A percentile compares a stretch with the other conserved stretches of the same genome.
phyloP scores from a whole-genome alignment of 306 rosid species.

The Ziziphus jujuba region DNA sequence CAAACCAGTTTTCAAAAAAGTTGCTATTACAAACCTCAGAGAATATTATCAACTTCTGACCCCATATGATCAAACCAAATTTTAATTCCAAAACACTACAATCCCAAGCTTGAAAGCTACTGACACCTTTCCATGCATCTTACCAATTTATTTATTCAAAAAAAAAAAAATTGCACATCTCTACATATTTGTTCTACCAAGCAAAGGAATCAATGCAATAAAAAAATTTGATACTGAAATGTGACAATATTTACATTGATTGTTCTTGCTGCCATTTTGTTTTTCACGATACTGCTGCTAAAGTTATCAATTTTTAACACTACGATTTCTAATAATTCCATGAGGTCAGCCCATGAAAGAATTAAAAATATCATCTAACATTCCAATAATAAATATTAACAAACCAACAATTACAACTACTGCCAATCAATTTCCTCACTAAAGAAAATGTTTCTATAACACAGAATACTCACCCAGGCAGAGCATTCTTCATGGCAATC shows the following conservation, averaged over 20 bases:
- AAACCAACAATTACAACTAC: background rate
- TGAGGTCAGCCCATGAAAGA: too few species aligned
- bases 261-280: too few species aligned
- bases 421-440: background rate
- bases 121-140: background rate
- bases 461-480: slow-evolving; percentile 54
- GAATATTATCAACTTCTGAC: background rate
- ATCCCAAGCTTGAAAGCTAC: background rate
- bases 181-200: background rate
- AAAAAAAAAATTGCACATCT: background rate
- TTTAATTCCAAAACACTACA: background rate
- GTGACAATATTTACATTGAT: too few species aligned
- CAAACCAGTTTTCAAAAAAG: too few species aligned
- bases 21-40: background rate
- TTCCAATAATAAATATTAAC: background rate
- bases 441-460: background rate
- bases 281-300: too few species aligned
- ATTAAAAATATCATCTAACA: too few species aligned
- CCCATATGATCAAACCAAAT: background rate
- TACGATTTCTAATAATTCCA: too few species aligned
- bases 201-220: too few species aligned
- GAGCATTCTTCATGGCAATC: slow-evolving; percentile 42
- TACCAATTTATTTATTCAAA: too few species aligned
- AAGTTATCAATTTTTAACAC: too few species aligned
- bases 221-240: too few species aligned